Evolutionary conservation across 2,329 filamentous ascomycete genomes (phyloP).

Genomic region (Diaporthe ampelina): DNA sequence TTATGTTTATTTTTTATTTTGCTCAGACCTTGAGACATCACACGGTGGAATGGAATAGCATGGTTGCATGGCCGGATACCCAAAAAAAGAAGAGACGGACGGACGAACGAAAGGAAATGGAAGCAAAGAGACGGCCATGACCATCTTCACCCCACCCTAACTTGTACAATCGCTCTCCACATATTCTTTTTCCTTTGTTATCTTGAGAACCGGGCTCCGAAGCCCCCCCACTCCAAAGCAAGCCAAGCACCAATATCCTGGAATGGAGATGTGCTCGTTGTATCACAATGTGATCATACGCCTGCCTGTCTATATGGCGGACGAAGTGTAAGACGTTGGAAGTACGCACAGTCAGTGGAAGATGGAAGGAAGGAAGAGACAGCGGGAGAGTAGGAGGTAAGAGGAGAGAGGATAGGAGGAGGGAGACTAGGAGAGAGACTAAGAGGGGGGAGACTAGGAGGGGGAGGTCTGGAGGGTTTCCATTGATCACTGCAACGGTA

Average conservation of each 20-base stretch:
- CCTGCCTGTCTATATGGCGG: background rate
- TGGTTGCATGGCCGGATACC: conserved; percentile 18
- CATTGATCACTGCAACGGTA: conserved; percentile 28
- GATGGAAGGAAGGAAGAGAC: background rate
- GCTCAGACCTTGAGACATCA: conserved; percentile 32
- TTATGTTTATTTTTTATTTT: background rate
- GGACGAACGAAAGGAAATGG: background rate
- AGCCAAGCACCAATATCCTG: background rate
- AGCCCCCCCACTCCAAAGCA: background rate
- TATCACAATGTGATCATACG: background rate
- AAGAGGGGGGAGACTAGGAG: no score
- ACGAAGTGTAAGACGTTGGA: background rate
- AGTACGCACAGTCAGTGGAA: background rate
- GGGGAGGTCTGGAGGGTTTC: no score
- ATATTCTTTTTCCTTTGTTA: conserved; percentile 31
- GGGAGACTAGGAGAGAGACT: no score
- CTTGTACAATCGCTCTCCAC: conserved; percentile 25
- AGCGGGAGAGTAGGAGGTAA: background rate
- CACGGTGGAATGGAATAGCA: conserved; percentile 22
- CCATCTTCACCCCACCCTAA: conserved; percentile 16
- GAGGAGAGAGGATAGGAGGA: no score
- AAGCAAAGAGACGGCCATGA: conserved; percentile 12
- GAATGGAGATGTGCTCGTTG: background rate
- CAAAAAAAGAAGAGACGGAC: background rate
- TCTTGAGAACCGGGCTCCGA: background rate